Evolutionary conservation across 768 basidiomycete genomes (phyloP).

Genomic region (Xerocomellus amylosporus): DNA sequence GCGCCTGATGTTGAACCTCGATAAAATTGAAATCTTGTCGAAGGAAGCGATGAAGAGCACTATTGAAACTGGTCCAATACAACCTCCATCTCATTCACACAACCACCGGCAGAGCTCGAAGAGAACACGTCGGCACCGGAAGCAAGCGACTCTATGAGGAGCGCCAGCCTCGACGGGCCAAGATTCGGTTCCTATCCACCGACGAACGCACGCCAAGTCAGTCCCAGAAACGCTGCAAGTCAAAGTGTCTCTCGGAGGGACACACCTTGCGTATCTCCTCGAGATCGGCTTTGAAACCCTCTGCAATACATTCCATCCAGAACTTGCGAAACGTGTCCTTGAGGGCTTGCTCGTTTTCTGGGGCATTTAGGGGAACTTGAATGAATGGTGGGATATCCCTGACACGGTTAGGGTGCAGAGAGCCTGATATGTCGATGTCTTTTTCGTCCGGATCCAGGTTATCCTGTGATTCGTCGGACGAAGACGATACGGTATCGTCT

Average conservation of each 20-base stretch:
- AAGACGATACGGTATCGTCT: slow-evolving; percentile 5
- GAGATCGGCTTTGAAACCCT: slow-evolving; percentile 82
- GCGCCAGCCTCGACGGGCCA: slow-evolving; percentile 59
- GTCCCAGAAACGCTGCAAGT: neutral
- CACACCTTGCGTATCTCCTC: slow-evolving; percentile 77
- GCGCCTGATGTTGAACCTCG: too few species aligned
- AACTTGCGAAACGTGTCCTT: slow-evolving; percentile 75
- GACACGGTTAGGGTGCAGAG: slow-evolving; percentile 7
- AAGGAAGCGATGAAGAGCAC: too few species aligned
- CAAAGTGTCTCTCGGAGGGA: neutral
- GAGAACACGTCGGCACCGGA: slow-evolving; percentile 74
- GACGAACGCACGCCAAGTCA: neutral
- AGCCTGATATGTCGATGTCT: neutral
- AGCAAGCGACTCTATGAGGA: slow-evolving; percentile 81
- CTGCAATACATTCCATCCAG: slow-evolving; percentile 82
- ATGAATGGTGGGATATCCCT: slow-evolving; percentile 54
- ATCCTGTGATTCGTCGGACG: slow-evolving; percentile 16
- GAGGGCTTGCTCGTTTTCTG: slow-evolving; percentile 49
- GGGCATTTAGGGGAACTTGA: slow-evolving; percentile 40
- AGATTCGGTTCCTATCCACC: slow-evolving; percentile 59
- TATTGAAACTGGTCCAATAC: slow-evolving; percentile 44
- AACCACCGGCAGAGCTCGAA: slow-evolving; percentile 34
- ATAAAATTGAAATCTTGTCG: too few species aligned
- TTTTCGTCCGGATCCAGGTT: slow-evolving; percentile 3
- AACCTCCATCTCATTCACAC: slow-evolving; percentile 73